These are phyloP conservation scores for Neurospora sp. DNA, from an alignment of 495 filamentous ascomycete genomes.

Conservation along the genomic window DNA sequence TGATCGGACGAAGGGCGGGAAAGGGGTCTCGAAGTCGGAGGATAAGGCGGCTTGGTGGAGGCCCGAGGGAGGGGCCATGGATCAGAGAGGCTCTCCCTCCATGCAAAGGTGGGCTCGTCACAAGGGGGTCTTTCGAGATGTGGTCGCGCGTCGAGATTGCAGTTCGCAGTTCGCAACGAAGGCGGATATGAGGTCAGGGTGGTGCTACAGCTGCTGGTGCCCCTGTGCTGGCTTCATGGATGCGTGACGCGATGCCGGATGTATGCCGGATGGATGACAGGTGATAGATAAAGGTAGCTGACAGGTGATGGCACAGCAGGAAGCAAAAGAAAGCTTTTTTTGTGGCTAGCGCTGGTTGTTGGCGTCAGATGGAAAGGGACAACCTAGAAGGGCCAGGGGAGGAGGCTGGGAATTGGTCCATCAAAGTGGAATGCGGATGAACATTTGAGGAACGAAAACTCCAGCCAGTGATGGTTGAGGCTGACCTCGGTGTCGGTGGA, in stretches of 20 bases:
- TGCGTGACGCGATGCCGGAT: not conserved
- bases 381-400: not conserved
- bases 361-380: not conserved
- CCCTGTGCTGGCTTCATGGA: not conserved
- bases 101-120: slow-evolving; percentile 10
- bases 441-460: not conserved
- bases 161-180: not conserved
- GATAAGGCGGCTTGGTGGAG: slow-evolving; percentile 20
- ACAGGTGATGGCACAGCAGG: not conserved
- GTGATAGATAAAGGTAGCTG: not conserved
- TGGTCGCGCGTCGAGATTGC: not conserved
- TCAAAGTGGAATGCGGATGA: not conserved
- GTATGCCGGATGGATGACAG: not conserved
- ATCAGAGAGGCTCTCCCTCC: slow-evolving; percentile 7
- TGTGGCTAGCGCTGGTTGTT: not conserved
- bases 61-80: slow-evolving; percentile 29
- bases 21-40: slow-evolving; percentile 19
- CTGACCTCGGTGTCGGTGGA: not conserved
- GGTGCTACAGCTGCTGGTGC: not conserved
- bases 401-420: not conserved
- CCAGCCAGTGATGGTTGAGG: not conserved
- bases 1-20: slow-evolving; percentile 25
- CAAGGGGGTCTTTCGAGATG: not conserved
- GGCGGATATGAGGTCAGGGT: not conserved
- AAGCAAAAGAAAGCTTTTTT: not conserved